Percentiles rank a stretch among this genome's conserved stretches.
Conservation (phyloP, 2,329 filamentous ascomycete species). For the Diaporthe destruens region DNA sequence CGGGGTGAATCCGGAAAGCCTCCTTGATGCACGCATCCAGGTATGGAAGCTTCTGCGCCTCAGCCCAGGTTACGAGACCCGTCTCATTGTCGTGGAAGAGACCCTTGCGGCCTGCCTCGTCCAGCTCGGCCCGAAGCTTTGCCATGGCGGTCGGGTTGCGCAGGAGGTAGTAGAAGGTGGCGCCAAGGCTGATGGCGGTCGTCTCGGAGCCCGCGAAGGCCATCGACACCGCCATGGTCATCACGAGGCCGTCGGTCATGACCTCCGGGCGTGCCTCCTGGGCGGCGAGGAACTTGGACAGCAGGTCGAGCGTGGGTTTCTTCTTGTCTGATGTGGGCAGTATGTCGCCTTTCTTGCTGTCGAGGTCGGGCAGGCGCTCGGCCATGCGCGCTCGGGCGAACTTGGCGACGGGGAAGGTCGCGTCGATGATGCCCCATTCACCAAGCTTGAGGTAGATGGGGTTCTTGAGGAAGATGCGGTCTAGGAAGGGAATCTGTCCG, state of each 20-base stretch:
- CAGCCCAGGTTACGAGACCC: constrained; percentile 74
- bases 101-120: constrained; percentile 33
- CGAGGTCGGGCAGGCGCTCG: constrained; percentile 68
- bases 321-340: constrained; percentile 56
- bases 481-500: constrained; percentile 79
- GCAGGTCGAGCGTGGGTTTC: constrained; percentile 67
- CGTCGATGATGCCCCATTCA: constrained; percentile 74
- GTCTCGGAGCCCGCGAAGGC: constrained; percentile 48
- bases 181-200: constrained; percentile 46
- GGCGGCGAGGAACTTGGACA: constrained; percentile 80
- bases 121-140: constrained; percentile 52
- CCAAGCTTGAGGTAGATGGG: constrained; percentile 77
- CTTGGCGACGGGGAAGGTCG: constrained; percentile 78
- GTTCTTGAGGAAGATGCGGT: constrained; percentile 79
- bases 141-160: constrained; percentile 44
- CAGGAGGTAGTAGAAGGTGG: constrained; percentile 47
- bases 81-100: constrained; percentile 52
- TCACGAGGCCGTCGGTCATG: constrained; percentile 77
- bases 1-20: constrained; percentile 59
- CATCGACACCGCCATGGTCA: constrained; percentile 75
- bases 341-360: constrained; percentile 50
- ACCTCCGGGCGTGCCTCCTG: constrained; percentile 76
- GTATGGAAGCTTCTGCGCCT: constrained; percentile 78
- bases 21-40: constrained; percentile 69
- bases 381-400: constrained; percentile 77